These are phyloP conservation scores for Peniophora sp. DNA, from an alignment of 1,284 basidiomycete species.

Conservation along the genomic window DNA sequence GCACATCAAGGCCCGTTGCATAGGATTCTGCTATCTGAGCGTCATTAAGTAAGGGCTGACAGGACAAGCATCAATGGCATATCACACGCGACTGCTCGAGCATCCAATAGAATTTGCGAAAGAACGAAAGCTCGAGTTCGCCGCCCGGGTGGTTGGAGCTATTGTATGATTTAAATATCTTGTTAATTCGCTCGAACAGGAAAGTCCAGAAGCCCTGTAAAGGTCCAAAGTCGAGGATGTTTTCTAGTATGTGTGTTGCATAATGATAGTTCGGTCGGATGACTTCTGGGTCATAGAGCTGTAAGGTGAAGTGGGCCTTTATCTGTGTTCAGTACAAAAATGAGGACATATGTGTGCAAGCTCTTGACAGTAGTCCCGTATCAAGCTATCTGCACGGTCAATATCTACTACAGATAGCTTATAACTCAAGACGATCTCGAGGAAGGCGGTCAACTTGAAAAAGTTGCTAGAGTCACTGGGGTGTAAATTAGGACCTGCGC, in stretches of 20 bases:
- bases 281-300: constrained; percentile 11
- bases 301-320: too few relatives aligned
- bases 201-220: constrained; percentile 21
- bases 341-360: constrained; percentile 10
- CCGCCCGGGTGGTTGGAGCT: constrained; percentile 13
- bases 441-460: constrained; percentile 15
- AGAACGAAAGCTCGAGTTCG: constrained; percentile 13
- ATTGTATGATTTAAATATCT: constrained; percentile 16
- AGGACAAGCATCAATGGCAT: constrained; percentile 1
- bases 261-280: constrained; percentile 15
- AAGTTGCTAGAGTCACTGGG: constrained; percentile 18
- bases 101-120: constrained; percentile 17
- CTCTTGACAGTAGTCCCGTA: constrained; percentile 16
- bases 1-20: constrained; percentile 2
- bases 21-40: not conserved
- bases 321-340: not conserved
- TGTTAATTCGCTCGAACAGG: constrained; percentile 18
- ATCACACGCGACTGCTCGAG: constrained; percentile 15
- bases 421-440: constrained; percentile 11
- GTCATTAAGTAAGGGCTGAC: not conserved
- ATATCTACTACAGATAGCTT: constrained; percentile 11
- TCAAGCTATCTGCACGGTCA: constrained; percentile 10
- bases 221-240: constrained; percentile 15
- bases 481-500: constrained; percentile 10
- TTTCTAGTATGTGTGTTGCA: constrained; percentile 10